Conservation (phyloP, 73 alveolate species). For the Chromera velia region DNA sequence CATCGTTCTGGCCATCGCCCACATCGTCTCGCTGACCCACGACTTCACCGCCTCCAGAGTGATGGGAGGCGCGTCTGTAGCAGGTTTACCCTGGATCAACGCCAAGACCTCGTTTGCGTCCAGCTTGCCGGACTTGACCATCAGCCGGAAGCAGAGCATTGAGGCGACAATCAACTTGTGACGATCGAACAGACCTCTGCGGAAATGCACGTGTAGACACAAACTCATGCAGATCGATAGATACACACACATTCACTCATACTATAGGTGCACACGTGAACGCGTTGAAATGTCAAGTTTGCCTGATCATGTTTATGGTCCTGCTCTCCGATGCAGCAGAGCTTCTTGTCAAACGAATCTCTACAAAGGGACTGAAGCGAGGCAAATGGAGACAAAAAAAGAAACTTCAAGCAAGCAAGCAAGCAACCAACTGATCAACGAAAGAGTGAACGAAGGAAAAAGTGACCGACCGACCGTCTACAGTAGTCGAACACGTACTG, state of each 20-base stretch:
- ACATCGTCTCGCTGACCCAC: slow-evolving; percentile 67
- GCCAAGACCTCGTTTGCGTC: not conserved
- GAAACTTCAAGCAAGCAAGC: too few species aligned
- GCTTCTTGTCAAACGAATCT: too few species aligned
- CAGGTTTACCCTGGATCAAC: slow-evolving; percentile 21
- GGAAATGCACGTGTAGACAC: not conserved
- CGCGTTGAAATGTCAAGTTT: not conserved
- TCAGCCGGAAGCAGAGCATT: slow-evolving; percentile 83
- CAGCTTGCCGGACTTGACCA: slow-evolving; percentile 15
- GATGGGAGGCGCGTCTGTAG: slow-evolving; percentile 36
- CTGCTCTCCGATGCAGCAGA: too few species aligned
- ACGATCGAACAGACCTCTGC: slow-evolving; percentile 60
- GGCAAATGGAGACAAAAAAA: too few species aligned
- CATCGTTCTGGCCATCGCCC: slow-evolving; percentile 74
- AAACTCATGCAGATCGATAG: too few species aligned
- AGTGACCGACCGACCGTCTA: not conserved
- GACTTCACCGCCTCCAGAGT: slow-evolving; percentile 53
- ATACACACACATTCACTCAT: too few species aligned
- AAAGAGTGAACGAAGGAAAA: too few species aligned
- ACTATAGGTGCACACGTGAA: too few species aligned
- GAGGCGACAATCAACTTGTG: slow-evolving; percentile 96
- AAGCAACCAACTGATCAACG: too few species aligned
- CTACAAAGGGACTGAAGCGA: too few species aligned
- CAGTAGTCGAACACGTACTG: slow-evolving; percentile 57
- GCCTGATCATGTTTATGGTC: too few species aligned